These are phyloP conservation scores for Fonsecaea nubica DNA, from an alignment of 2,329 filamentous ascomycete genomes.

Conservation along the genomic window DNA sequence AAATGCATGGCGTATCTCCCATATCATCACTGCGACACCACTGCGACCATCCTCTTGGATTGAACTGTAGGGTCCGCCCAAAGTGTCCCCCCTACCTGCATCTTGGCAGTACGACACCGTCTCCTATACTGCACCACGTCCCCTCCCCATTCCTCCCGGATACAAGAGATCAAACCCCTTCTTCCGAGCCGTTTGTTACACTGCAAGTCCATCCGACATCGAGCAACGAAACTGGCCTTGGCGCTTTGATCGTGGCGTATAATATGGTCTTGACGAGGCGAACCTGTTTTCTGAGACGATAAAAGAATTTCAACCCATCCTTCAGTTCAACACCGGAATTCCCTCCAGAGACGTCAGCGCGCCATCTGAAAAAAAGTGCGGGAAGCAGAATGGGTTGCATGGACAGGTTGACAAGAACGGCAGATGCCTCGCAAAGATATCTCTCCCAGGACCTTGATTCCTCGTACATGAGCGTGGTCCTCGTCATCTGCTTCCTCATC, in stretches of 20 bases:
- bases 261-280: neutral
- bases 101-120: neutral
- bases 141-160: neutral
- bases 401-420: constrained; percentile 17
- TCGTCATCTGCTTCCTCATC: constrained; percentile 49
- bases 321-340: neutral
- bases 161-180: neutral
- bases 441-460: constrained; percentile 35
- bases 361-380: constrained; percentile 16
- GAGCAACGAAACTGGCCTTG: neutral
- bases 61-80: neutral
- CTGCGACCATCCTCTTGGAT: neutral
- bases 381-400: constrained; percentile 10
- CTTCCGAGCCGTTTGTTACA: neutral
- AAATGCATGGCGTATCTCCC: neutral
- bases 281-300: neutral
- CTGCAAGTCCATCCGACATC: neutral
- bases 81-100: neutral
- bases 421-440: constrained; percentile 24
- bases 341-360: constrained; percentile 6
- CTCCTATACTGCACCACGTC: neutral
- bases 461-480: constrained; percentile 34
- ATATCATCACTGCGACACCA: neutral
- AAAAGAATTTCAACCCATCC: neutral
- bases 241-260: neutral